These are phyloP conservation scores for Paramecium caudatum DNA, from an alignment of 73 alveolate genomes.

Conservation along the genomic window DNA sequence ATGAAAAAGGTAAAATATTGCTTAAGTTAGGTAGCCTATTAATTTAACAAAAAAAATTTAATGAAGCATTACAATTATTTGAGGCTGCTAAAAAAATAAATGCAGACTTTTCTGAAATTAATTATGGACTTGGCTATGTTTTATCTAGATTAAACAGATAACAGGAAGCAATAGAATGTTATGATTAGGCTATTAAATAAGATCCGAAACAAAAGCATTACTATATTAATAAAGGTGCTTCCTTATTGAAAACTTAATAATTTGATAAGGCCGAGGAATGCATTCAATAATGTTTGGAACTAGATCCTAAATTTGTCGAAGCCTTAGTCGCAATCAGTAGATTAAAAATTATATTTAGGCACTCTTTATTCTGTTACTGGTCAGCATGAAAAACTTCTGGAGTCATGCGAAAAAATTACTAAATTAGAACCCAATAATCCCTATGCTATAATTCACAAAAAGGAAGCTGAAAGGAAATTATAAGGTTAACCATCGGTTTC, in stretches of 20 bases:
- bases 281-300: background rate
- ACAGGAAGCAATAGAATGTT: background rate
- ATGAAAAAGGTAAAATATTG: background rate
- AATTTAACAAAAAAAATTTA: background rate
- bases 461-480: background rate
- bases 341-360: background rate
- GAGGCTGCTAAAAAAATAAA: background rate
- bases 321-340: background rate
- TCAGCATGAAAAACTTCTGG: background rate
- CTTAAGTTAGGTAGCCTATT: background rate
- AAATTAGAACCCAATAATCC: background rate
- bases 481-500: background rate
- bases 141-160: conserved; percentile 24
- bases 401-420: background rate
- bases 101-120: background rate
- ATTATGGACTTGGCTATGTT: background rate
- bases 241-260: background rate
- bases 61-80: background rate
- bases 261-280: background rate
- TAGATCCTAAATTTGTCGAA: background rate
- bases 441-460: background rate
- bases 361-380: background rate
- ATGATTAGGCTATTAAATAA: conserved; percentile 11
- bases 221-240: background rate
- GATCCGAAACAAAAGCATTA: background rate